Evolutionary conservation across 345 rosid species (phyloP).

Genomic region (Leavenworthia alabamica): DNA sequence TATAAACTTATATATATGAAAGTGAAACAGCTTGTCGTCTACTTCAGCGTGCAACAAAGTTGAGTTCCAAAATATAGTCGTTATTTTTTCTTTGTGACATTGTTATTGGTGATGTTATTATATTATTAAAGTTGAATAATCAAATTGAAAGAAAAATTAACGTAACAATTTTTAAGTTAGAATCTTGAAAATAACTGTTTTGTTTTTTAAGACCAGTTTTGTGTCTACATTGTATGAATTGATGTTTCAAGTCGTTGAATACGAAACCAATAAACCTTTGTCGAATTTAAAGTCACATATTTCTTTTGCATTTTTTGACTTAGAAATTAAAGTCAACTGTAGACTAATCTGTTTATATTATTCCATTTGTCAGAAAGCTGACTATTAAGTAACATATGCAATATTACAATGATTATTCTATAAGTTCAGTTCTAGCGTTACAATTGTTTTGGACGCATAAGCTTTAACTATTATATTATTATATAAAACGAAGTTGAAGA

Average conservation of each 20-base stretch:
- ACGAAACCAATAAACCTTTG: background rate
- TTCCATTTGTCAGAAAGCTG: background rate
- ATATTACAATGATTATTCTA: conserved; percentile 12
- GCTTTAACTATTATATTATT: background rate
- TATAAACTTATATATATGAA: background rate
- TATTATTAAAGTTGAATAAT: too few species aligned
- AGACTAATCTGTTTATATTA: background rate
- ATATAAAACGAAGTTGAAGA: background rate
- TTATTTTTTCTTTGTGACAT: background rate
- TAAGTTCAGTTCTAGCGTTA: conserved; percentile 7
- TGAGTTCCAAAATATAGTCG: background rate
- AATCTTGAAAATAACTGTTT: background rate
- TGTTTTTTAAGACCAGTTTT: background rate
- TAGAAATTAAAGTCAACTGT: conserved; percentile 1
- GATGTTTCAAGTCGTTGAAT: background rate
- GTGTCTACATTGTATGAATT: background rate
- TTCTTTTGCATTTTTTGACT: background rate
- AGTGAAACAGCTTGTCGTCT: background rate
- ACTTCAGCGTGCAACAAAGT: conserved; percentile 7
- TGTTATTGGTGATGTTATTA: conserved; percentile 1
- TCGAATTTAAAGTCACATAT: background rate
- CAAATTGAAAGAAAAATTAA: too few species aligned
- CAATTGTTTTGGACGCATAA: conserved; percentile 15
- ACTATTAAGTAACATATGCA: background rate
- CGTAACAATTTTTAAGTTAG: background rate